These are phyloP conservation scores for Coemansia sp. DNA, from an alignment of 192 early-diverging fungal genomes.

Conservation along the genomic window DNA sequence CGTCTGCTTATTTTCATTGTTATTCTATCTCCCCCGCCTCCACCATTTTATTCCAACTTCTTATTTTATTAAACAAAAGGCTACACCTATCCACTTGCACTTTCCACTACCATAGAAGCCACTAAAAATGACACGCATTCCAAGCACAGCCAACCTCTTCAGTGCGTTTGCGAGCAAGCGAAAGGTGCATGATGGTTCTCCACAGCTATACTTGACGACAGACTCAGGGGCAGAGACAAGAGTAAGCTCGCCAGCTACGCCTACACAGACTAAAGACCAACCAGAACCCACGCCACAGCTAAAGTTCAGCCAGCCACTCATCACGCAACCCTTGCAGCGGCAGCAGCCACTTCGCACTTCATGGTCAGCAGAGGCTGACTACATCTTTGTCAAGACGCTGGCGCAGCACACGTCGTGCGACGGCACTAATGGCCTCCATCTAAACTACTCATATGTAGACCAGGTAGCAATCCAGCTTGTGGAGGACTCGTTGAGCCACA, in stretches of 20 bases:
- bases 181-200: neutral
- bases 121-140: neutral
- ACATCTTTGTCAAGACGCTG: constrained; percentile 24
- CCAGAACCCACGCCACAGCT: neutral
- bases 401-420: constrained; percentile 26
- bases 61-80: no score
- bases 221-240: neutral
- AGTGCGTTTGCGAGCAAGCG: neutral
- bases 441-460: constrained; percentile 32
- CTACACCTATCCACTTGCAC: neutral
- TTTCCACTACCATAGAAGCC: neutral
- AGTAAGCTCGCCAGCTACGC: neutral
- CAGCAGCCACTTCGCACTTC: neutral
- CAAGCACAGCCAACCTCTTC: neutral
- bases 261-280: neutral
- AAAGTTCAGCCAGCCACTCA: neutral
- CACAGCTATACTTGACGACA: neutral
- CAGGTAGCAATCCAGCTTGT: constrained; percentile 22
- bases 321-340: neutral
- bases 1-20: neutral
- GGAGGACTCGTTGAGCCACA: constrained; percentile 3
- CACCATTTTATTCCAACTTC: no score
- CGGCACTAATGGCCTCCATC: constrained; percentile 6
- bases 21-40: no score
- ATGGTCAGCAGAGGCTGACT: constrained; percentile 19